Percentiles rank a stretch among this genome's conserved stretches.
phyloP scores from a whole-genome alignment of 192 early-diverging fungal genomes.

The Coemansia sp. region DNA sequence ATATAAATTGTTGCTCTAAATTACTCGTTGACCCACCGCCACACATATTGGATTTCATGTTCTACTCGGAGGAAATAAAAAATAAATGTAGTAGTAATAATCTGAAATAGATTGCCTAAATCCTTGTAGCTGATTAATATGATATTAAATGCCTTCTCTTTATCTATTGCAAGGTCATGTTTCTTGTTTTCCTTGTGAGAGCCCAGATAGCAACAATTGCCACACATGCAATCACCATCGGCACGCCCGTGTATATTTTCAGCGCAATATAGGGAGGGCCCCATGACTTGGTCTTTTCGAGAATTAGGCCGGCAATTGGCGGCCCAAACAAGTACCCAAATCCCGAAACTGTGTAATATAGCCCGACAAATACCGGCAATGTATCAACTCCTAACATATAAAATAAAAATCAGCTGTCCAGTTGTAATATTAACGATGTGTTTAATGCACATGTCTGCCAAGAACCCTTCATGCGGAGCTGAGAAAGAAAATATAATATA shows the following conservation, averaged over 20 bases:
- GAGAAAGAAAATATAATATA: too few species aligned
- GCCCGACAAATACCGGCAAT: conserved; percentile 46
- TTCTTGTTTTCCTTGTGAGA: conserved; percentile 5
- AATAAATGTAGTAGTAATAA: too few species aligned
- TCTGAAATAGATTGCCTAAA: too few species aligned
- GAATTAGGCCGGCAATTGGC: conserved; percentile 43
- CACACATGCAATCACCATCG: conserved; percentile 37
- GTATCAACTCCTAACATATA: conserved; percentile 40
- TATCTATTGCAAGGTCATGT: conserved; percentile 1
- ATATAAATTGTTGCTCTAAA: too few species aligned
- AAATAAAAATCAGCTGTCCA: too few species aligned
- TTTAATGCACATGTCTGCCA: neutral
- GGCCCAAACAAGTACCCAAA: conserved; percentile 46
- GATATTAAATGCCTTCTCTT: too few species aligned
- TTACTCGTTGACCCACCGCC: too few species aligned
- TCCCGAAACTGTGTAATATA: conserved; percentile 43
- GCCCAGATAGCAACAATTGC: conserved; percentile 37
- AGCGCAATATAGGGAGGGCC: conserved; percentile 40
- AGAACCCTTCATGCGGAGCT: too few species aligned
- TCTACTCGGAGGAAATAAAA: too few species aligned
- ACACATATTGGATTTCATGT: too few species aligned
- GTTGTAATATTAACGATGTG: too few species aligned
- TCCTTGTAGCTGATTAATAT: too few species aligned
- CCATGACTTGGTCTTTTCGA: conserved; percentile 48
- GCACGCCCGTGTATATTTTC: conserved; percentile 39